These are phyloP conservation scores for Termitomyces sp. DNA, from an alignment of 1,284 basidiomycete genomes.

Conservation along the genomic window DNA sequence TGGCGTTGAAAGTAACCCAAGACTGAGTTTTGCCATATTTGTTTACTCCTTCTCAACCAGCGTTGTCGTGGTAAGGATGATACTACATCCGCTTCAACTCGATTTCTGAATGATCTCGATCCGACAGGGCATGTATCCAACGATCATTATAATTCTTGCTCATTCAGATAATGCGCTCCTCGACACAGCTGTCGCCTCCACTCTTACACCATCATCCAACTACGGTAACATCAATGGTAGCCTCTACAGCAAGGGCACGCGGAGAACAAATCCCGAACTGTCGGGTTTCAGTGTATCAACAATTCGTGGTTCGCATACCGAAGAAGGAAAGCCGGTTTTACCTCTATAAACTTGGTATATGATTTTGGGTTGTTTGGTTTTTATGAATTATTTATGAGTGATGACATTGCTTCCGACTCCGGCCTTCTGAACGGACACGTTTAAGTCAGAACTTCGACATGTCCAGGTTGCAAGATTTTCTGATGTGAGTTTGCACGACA, in stretches of 20 bases:
- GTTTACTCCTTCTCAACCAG: slow-evolving; percentile 13
- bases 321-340: slow-evolving; percentile 3
- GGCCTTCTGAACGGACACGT: too few species aligned
- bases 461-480: too few species aligned
- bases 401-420: neutral
- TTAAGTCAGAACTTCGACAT: too few species aligned
- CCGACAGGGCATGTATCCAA: slow-evolving; percentile 13
- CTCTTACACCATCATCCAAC: slow-evolving; percentile 3
- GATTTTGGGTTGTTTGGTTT: neutral
- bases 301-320: neutral
- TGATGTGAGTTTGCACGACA: too few species aligned
- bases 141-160: slow-evolving; percentile 8
- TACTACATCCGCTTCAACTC: neutral
- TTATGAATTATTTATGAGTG: neutral
- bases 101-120: neutral
- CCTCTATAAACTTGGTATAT: neutral
- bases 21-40: slow-evolving; percentile 8
- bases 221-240: neutral
- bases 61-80: slow-evolving; percentile 9
- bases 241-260: neutral
- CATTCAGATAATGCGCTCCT: slow-evolving; percentile 9
- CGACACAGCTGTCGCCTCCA: slow-evolving; percentile 6
- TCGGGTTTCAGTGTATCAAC: neutral
- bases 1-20: neutral
- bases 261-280: neutral